A percentile compares a stretch with the other conserved stretches of the same genome.
phyloP scores from a whole-genome alignment of 352 stramenopile species.

The Globisporangium megalacanthum region DNA sequence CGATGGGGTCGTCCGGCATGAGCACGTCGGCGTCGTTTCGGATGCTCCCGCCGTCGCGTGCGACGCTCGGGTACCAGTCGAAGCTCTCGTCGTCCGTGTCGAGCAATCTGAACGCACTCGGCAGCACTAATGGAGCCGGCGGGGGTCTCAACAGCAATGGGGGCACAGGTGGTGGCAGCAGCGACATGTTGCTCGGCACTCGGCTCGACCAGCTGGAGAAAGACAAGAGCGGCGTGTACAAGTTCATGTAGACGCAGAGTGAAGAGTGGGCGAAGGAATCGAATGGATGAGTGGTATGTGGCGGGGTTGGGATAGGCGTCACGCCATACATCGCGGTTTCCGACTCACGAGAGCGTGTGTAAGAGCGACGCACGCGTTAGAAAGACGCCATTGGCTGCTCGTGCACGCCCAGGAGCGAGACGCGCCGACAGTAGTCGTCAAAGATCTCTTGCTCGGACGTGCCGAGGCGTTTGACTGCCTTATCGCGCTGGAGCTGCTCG shows the following conservation, averaged over 20 bases:
- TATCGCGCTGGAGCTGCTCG: slow-evolving; percentile 52
- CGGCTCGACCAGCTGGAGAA: slow-evolving; percentile 76
- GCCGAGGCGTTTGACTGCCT: slow-evolving; percentile 49
- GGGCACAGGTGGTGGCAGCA: slow-evolving; percentile 16
- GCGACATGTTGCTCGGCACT: slow-evolving; percentile 46
- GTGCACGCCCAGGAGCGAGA: slow-evolving; percentile 38
- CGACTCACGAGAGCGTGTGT: not conserved
- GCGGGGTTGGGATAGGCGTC: not conserved
- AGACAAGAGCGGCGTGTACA: slow-evolving; percentile 35
- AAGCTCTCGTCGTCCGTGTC: slow-evolving; percentile 27
- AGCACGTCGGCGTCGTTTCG: slow-evolving; percentile 11
- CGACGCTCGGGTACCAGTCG: slow-evolving; percentile 16
- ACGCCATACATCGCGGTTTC: not conserved
- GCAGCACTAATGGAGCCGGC: not conserved
- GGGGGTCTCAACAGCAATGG: slow-evolving; percentile 12
- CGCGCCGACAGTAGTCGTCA: slow-evolving; percentile 46
- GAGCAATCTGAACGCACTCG: slow-evolving; percentile 22
- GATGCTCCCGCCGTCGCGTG: slow-evolving; percentile 14
- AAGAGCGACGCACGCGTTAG: not conserved
- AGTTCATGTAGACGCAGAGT: slow-evolving; percentile 14
- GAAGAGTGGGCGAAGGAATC: not conserved
- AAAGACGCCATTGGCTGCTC: slow-evolving; percentile 13
- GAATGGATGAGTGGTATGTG: not conserved
- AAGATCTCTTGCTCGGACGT: slow-evolving; percentile 61
- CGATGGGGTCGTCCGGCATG: not conserved